Evolutionary conservation across 2,329 filamentous ascomycete species (phyloP), one percentile per base, ranked within the genome.

Genomic region (Colletotrichum salicis): DNA sequence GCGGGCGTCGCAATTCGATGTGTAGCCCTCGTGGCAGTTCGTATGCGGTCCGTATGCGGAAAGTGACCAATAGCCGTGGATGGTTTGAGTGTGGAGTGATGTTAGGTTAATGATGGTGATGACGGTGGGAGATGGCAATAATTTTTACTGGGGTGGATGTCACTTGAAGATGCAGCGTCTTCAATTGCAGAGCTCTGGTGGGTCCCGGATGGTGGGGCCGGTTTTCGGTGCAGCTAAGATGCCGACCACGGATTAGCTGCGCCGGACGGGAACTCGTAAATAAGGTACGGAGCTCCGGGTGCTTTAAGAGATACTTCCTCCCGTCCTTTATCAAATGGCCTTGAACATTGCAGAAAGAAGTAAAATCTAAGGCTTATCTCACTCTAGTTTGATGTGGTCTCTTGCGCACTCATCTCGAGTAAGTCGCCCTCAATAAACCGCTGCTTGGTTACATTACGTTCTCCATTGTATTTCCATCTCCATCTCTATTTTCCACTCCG

Each of bases 171-270:
- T 58, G 67, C 62, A 70, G 67, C 62, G 55, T 66, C 67, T 51
- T 59, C 56, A 51, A 61, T 68, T 45, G 52, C 52, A 63, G 52
- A 68, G 68, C 68, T 71, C 52, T 12, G 63, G 68, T 63, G 68
- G 68, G 55, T 64, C 64, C 41, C 64, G 33, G 52, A 27, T 64
- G 37, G 52, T 41, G 68, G 68, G 68, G 68, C 64, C 68, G 68
- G 24, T 35, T 33, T 68, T 68, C 64, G 68, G 68, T 64, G 31
- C 57, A 33, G 68, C 29, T 19, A 52, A 11, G 11, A 22, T 19
- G 29, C 45, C 29, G 29, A 35, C 41, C 12, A 19, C 33, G 31
- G 7, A 4, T 52, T 15, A 13, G 33, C 7, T 35, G 45, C 29
- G 29, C 45, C 59, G 59, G n/a, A 19, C 15, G 24, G 31, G 15